Base-by-base conservation (phyloP, 495 filamentous ascomycete species). In the Alectoria sarmentosa region DNA sequence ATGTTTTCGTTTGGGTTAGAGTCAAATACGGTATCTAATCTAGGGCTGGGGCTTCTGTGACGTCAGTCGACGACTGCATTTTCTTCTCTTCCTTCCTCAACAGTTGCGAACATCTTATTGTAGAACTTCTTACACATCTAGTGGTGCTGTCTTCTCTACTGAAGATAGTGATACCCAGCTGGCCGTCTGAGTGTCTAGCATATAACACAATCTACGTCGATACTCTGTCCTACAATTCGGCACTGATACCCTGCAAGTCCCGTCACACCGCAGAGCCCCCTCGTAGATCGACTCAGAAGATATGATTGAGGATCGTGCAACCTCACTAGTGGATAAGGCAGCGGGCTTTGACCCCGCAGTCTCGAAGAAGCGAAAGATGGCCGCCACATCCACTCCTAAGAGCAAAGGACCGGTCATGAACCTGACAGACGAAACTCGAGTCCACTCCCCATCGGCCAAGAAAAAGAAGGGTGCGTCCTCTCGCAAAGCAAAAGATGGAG, bases 391-490 rank as follows among this genome's bases (percentile, higher is more conserved):
- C 7, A 61, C 62, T 17, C 61, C 41, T 17, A 63, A 63, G 49
- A 19, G 21, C 55, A 58, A 63, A 37, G 55, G n/a, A 28, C 26
- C 68, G 34, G 66, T 64, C 36, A 60, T 70, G 23, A 64, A 76
- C 60, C 32, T 71, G 44, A 73, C 69, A 11, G 61, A 58, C 13
- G 65, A 66, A 32, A n/a, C 41, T 26, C 2, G 54, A 32, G 60
- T 23, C 37, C 49, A 61, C 13, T 52, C 62, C 1, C 17, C 54
- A 44, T 38, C 60, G 8, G 28, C 63, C 11, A 71, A 64, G 62
- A 72, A 72, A 60, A 68, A 68, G 48, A 76, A 73, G 57, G 66
- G 32, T 21, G 44, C 70, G 11, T 34, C 63, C 23, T 23, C 65
- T 15, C 41, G 60, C 36, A 61, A 64, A 37, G n/a, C 8, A 38